A percentile compares a stretch with the other conserved stretches of the same genome.
These are phyloP conservation scores for Colletotrichum neosansevieriae DNA, from an alignment of 2,329 filamentous ascomycete genomes.

Conservation along the genomic window DNA sequence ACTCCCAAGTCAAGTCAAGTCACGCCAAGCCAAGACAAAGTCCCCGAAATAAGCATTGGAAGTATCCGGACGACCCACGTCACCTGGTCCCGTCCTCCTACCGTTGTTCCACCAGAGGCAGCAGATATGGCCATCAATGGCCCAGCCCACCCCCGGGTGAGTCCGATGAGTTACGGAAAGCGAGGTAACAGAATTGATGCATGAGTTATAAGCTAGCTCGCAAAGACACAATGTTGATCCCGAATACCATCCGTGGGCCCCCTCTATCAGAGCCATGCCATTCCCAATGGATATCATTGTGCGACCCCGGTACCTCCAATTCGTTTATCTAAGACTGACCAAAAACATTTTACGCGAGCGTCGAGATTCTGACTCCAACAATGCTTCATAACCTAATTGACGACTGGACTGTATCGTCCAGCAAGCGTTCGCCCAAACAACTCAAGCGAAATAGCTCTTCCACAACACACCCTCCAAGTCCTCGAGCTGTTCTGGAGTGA, in stretches of 20 bases:
- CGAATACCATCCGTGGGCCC: neutral
- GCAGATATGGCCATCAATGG: no score
- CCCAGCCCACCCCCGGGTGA: no score
- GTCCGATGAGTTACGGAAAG: no score
- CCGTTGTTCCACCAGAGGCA: neutral
- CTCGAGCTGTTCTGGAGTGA: constrained; percentile 92
- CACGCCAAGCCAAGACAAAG: neutral
- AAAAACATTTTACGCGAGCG: constrained; percentile 4
- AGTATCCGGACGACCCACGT: neutral
- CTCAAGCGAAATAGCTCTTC: constrained; percentile 98
- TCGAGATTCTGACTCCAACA: neutral
- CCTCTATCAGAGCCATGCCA: constrained; percentile 26
- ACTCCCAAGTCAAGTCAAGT: neutral
- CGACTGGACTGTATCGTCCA: neutral
- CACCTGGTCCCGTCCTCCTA: neutral
- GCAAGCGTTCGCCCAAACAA: constrained; percentile 26
- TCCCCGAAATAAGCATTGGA: neutral
- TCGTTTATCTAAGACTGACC: constrained; percentile 21
- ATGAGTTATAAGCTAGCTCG: constrained; percentile 15
- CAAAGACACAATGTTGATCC: constrained; percentile 19
- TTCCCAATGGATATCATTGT: constrained; percentile 30
- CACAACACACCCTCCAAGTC: constrained; percentile 96
- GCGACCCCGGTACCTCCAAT: neutral
- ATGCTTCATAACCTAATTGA: neutral
- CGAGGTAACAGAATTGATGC: neutral